Base-by-base conservation (phyloP, 352 stramenopile genomes). In the Globisporangium parvum region DNA sequence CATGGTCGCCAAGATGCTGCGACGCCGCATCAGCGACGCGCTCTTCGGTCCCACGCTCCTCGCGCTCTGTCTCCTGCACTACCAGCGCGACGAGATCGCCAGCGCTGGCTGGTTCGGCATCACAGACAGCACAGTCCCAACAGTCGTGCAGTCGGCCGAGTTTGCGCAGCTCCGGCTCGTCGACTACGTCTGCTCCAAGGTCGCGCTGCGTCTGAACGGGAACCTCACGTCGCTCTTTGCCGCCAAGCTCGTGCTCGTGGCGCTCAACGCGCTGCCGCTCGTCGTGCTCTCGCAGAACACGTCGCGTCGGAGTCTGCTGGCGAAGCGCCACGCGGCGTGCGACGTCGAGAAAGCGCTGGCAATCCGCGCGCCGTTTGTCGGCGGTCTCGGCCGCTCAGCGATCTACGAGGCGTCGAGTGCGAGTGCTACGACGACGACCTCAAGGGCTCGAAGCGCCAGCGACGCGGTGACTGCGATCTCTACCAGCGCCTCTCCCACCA, bases 41-140 rank as follows among this genome's bases (percentile, higher is more conserved):
- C n/a, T 61, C 9, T 68, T 71, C 12, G 60, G 55, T 3, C 64
- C 64, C 31, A 66, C 51, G 24, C 21, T 71, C n/a, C 20, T 59
- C 12, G 35, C 55, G 6, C 37, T 68, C 20, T 68, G 54, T 28
- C 12, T 71, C 21, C 37, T 67, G 21, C 64, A 71, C 47, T 65
- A 55, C 15, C 40, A 56, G 17, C 59, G 63, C 18, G n/a, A 63
- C n/a, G 42, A 48, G 4, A 26, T 67, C 8, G 33, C 40, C 1
- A 18, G 14, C 24, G 37, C 23, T 3, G 24, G 41, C 2, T 59
- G 49, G 55, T 59, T 67, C n/a, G 15, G 40, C 21, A 46, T 51
- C 49, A 31, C 39, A 12, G 35, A 57, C n/a, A 45, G 21, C 6
- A 39, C 39, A 12, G 40, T 52, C 10, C 20, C 26, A 9, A 54